Conservation (phyloP, 768 basidiomycete genomes). For the Macrocybe gigantea region DNA sequence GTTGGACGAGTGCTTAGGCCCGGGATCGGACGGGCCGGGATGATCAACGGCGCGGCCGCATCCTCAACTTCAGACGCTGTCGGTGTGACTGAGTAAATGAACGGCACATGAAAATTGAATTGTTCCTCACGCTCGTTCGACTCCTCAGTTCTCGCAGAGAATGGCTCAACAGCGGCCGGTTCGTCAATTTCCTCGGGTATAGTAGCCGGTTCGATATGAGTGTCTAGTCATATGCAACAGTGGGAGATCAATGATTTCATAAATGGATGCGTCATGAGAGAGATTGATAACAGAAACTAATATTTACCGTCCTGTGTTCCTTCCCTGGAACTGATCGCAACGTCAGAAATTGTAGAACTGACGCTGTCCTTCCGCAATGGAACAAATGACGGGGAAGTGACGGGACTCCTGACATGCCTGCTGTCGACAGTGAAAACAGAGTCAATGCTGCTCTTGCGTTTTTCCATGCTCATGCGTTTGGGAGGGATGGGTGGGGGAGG, state of each 20-base stretch:
- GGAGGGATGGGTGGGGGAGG: neutral
- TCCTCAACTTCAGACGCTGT: conserved; percentile 2
- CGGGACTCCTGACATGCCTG: too few relatives aligned
- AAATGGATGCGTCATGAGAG: conserved; percentile 4
- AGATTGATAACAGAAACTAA: conserved; percentile 11
- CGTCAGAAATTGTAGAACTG: neutral
- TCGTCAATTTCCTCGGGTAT: conserved; percentile 2
- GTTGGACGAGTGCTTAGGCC: conserved; percentile 9
- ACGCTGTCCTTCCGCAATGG: conserved; percentile 4
- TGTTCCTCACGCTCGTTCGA: neutral
- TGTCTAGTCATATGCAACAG: conserved; percentile 11
- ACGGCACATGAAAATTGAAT: neutral
- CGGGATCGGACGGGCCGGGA: conserved; percentile 12
- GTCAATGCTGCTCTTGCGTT: conserved; percentile 3
- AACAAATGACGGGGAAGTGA: neutral
- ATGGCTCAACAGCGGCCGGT: neutral
- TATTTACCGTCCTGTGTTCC: conserved; percentile 20
- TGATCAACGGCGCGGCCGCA: conserved; percentile 5
- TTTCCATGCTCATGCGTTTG: too few relatives aligned
- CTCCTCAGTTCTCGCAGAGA: too few relatives aligned
- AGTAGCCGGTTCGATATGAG: conserved; percentile 6
- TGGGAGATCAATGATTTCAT: conserved; percentile 22
- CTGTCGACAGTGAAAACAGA: neutral
- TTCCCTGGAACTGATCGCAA: neutral
- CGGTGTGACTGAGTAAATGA: too few relatives aligned